Conservation (phyloP, 306 rosid species). For the Cucumis sativus region Cucumber_9930_V3 NC_026661.2:18042001-18042500, state of each 20-base stretch:
- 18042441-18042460: background rate
- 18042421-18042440: background rate
- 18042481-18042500: background rate
- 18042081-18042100: background rate
- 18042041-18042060: background rate
- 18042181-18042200: background rate
- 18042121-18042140: constrained; percentile 6
- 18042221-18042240: background rate
- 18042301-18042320: background rate
- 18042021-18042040: background rate
- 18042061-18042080: background rate
- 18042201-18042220: background rate
- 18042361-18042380: background rate
- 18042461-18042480: background rate
- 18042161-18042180: background rate
- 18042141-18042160: background rate
- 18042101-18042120: background rate
- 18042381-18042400: background rate
- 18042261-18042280: background rate
- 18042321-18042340: background rate
- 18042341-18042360: background rate
- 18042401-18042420: background rate
- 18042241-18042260: background rate
- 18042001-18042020: background rate
- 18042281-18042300: background rate